Base-by-base conservation (phyloP, 495 filamentous ascomycete species). In the Hypoxylon lienhwacheense region DNA sequence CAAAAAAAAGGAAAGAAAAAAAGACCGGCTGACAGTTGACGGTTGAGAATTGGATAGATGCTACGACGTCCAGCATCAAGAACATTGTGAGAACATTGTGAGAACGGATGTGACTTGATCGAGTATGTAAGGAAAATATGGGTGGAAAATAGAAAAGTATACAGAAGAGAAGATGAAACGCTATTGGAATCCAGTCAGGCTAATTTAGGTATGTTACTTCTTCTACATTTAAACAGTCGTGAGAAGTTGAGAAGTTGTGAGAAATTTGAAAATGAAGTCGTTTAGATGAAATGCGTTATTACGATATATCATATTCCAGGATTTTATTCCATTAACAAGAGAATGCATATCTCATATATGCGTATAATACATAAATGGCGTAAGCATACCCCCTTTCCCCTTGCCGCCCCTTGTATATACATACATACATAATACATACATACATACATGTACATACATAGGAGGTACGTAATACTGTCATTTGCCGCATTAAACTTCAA, bases 291-390 rank as follows among this genome's bases (percentile, higher is more conserved):
- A 47, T 43, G 29, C 24, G 16, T 35, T 42, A 47, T 41, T 24
- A 28, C 42, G 31, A 58, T 45, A 34, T 51, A 15, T 24, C 11
- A 25, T 41, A 41, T 5, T 0, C 31, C n/a, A n/a, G n/a, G n/a
- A 45, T 14, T 41, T 5, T 52, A 58, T 52, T 54, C 56, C 40
- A 47, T 17, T 53, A 54, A 11, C 56, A 49, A 34, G 56, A 39
- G 20, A 44, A 40, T 22, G 17, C 16, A 7, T 24, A 15, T 24
- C 39, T 29, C 41, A 22, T 28, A 28, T 42, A 28, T 16, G 14
- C 12, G 12, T n/a, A 10, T 1, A 39, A 24, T 21, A 39, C 7
- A 24, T 47, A 28, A 44, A 51, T n/a, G 7, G 25, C 10, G 10
- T 28, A 10, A 28, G n/a, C n/a, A n/a, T n/a, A n/a, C n/a, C n/a